These are phyloP conservation scores for Stachybotrys chartarum DNA, from an alignment of 2,329 filamentous ascomycete species.

Conservation along the genomic window DNA sequence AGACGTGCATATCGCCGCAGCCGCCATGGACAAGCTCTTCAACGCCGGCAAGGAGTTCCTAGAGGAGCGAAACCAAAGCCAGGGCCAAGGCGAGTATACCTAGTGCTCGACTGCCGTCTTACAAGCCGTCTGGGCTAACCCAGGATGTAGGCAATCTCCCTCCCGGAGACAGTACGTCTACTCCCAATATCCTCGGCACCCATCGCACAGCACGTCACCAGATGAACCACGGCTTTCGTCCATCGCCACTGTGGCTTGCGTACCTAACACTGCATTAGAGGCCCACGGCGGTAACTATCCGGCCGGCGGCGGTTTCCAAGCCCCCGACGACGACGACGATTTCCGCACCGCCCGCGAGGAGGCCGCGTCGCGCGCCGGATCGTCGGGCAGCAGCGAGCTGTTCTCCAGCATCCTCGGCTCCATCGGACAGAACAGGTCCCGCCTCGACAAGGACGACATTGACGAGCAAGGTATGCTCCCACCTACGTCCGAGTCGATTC, in stretches of 20 bases:
- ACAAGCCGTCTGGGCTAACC: not conserved
- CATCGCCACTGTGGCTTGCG: no score
- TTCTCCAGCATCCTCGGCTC: constrained; percentile 41
- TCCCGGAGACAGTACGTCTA: constrained; percentile 9
- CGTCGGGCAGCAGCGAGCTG: constrained; percentile 37
- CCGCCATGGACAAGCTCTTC: constrained; percentile 30
- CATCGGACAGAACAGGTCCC: constrained; percentile 41
- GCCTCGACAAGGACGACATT: constrained; percentile 39
- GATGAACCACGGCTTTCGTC: not conserved
- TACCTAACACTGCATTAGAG: constrained; percentile 1
- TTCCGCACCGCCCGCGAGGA: constrained; percentile 39
- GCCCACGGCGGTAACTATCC: constrained; percentile 8
- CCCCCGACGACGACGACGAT: constrained; percentile 39
- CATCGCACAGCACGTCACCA: no score
- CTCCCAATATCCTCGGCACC: not conserved
- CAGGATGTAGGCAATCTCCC: not conserved
- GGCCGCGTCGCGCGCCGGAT: constrained; percentile 38
- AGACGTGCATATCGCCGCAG: not conserved
- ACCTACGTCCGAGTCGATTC: not conserved
- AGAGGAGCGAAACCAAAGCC: constrained; percentile 19
- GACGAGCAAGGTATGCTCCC: constrained; percentile 38
- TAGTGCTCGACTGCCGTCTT: not conserved
- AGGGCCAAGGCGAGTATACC: constrained; percentile 10
- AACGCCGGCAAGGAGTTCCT: constrained; percentile 30
- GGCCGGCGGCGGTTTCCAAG: constrained; percentile 25